Conservation (phyloP, 768 basidiomycete genomes). For the Phaffia tasmanica region DNA sequence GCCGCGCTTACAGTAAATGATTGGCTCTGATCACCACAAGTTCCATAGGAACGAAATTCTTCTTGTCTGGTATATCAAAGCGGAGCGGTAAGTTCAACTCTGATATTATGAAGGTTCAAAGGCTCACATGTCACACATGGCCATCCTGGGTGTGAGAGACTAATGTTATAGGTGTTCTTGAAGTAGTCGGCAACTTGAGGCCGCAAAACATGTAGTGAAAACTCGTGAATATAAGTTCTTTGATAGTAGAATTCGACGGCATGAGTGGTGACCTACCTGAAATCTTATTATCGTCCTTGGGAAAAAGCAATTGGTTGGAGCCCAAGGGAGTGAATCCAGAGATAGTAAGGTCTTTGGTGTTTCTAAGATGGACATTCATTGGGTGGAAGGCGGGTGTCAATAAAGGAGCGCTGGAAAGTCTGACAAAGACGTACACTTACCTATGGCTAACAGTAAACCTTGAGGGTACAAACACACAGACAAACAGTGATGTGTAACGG, state of each 20-base stretch:
- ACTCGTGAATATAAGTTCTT: too few species aligned
- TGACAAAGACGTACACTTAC: background rate
- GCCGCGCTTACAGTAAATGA: conserved; percentile 6
- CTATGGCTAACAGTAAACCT: background rate
- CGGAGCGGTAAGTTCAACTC: too few species aligned
- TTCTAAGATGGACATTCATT: background rate
- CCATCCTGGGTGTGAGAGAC: background rate
- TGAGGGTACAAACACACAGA: conserved; percentile 29
- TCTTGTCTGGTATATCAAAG: background rate
- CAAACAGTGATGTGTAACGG: conserved; percentile 29
- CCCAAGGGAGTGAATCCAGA: too few species aligned
- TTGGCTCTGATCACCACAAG: conserved; percentile 13
- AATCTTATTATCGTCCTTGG: too few species aligned
- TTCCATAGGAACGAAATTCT: conserved; percentile 13
- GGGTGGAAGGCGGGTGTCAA: background rate
- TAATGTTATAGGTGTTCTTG: conserved; percentile 9
- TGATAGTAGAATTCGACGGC: too few species aligned
- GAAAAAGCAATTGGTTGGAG: too few species aligned
- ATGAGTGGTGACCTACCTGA: too few species aligned
- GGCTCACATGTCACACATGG: conserved; percentile 13
- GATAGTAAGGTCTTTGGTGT: too few species aligned
- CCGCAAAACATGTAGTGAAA: too few species aligned
- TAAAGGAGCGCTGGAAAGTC: background rate
- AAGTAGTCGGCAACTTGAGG: conserved; percentile 11
- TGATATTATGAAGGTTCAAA: too few species aligned